Percentiles rank a stretch among this genome's conserved stretches.
Conservation (phyloP, 306 rosid genomes). For the Rosa rugosa region DNA sequence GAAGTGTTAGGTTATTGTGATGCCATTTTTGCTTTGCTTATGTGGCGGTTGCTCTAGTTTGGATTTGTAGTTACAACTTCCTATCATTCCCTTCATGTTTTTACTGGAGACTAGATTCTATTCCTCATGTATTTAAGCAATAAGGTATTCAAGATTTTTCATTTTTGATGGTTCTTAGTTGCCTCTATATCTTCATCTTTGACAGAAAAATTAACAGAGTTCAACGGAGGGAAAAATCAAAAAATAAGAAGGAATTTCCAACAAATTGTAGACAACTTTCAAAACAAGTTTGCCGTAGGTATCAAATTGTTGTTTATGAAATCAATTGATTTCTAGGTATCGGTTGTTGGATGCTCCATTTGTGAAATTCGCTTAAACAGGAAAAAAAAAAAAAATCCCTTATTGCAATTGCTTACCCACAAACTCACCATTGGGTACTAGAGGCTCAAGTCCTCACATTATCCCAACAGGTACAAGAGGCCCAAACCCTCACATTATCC, state of each 20-base stretch:
- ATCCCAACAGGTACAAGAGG: too few relatives aligned
- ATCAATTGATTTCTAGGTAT: too few relatives aligned
- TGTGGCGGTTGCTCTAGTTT: conserved; percentile 42
- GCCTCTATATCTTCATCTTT: not conserved
- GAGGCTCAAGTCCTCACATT: too few relatives aligned
- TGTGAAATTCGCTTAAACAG: too few relatives aligned
- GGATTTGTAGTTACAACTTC: conserved; percentile 38
- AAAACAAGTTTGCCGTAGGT: too few relatives aligned
- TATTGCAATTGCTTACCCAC: too few relatives aligned
- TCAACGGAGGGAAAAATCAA: not conserved
- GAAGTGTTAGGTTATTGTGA: conserved; percentile 34
- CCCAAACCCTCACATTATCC: too few relatives aligned
- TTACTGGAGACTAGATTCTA: conserved; percentile 33
- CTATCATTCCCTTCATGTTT: conserved; percentile 13
- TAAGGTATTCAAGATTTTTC: conserved; percentile 35
- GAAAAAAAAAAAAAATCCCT: too few relatives aligned
- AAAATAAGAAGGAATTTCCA: not conserved
- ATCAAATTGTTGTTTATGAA: too few relatives aligned
- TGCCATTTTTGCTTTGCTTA: conserved; percentile 36
- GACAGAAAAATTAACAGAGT: not conserved
- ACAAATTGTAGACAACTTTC: too few relatives aligned
- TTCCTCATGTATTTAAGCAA: conserved; percentile 49
- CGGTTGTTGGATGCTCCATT: too few relatives aligned
- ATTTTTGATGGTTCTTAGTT: not conserved
- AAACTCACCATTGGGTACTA: too few relatives aligned